Evolutionary conservation across 305 asterid genomes (phyloP).

Genomic region (Fraxinus ornus): DNA sequence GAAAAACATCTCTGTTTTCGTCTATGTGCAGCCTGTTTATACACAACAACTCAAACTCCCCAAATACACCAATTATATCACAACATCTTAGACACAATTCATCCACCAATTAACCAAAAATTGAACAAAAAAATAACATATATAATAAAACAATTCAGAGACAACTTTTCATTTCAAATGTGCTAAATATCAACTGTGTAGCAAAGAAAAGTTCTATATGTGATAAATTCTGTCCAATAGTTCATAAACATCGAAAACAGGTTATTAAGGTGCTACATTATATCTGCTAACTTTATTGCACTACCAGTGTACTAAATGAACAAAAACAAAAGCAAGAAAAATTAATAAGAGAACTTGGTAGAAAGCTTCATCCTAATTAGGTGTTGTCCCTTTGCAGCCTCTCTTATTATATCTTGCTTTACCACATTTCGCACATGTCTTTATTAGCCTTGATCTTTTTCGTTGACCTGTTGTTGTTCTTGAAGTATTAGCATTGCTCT

Average conservation of each 20-base stretch:
- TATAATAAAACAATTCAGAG: too few species aligned
- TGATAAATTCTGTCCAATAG: neutral
- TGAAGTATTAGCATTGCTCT: neutral
- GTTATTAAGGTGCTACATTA: neutral
- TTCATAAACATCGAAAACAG: too few species aligned
- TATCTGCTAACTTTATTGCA: neutral
- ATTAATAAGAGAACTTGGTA: too few species aligned
- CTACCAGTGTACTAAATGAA: neutral
- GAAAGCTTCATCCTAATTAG: neutral
- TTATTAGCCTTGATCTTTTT: neutral
- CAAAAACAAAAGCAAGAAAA: too few species aligned
- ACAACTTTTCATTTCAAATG: neutral
- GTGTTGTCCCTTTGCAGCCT: neutral
- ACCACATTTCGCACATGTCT: neutral
- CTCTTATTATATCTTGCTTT: too few species aligned
- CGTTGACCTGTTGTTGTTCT: neutral
- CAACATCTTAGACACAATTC: neutral
- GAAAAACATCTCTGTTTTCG: neutral
- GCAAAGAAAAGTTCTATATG: too few species aligned
- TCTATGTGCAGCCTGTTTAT: neutral
- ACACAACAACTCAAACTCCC: neutral
- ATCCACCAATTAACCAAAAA: neutral
- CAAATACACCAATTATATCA: neutral
- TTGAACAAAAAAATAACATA: too few species aligned
- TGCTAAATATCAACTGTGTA: neutral